These are phyloP conservation scores for Erodium moschatum DNA, from an alignment of 441 rosid species.

Conservation along the genomic window DNA sequence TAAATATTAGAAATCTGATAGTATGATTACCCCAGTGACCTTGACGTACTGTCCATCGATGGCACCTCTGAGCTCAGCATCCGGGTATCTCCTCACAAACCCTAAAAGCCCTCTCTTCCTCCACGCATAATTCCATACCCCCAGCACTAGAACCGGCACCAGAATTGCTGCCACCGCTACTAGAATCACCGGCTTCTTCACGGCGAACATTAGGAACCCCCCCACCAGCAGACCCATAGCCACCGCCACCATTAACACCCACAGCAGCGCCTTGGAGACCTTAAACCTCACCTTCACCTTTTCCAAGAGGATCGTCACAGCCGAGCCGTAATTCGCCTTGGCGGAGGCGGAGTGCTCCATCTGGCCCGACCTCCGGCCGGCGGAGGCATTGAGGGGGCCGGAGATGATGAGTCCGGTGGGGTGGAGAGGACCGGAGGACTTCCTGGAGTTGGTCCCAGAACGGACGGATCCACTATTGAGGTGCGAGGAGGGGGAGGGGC, in stretches of 20 bases:
- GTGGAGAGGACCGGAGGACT: too few relatives aligned
- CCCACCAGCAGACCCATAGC: slow-evolving; percentile 22
- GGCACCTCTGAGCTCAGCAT: slow-evolving; percentile 81
- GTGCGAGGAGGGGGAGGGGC: too few relatives aligned
- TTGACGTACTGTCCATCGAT: slow-evolving; percentile 79
- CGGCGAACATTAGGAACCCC: slow-evolving; percentile 61
- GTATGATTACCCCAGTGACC: slow-evolving; percentile 69
- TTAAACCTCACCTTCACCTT: slow-evolving; percentile 60
- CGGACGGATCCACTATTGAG: too few relatives aligned
- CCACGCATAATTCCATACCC: slow-evolving; percentile 62
- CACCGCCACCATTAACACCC: slow-evolving; percentile 53
- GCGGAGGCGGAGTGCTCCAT: not conserved
- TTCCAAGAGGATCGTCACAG: slow-evolving; percentile 60
- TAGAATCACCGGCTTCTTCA: slow-evolving; percentile 58
- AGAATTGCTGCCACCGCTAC: slow-evolving; percentile 50
- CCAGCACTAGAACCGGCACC: slow-evolving; percentile 38
- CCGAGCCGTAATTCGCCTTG: slow-evolving; percentile 62
- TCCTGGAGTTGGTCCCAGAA: too few relatives aligned
- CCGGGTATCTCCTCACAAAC: slow-evolving; percentile 50
- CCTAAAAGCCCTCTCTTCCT: slow-evolving; percentile 49
- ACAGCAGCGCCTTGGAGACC: slow-evolving; percentile 59
- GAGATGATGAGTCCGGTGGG: too few relatives aligned
- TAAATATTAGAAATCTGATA: not conserved
- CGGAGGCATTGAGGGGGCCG: too few relatives aligned
- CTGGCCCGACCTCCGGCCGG: too few relatives aligned